Percentiles rank a stretch among this genome's conserved stretches.
Evolutionary conservation across 163 green algal species (phyloP).

Genomic region (Prototheca wickerhamii): DNA sequence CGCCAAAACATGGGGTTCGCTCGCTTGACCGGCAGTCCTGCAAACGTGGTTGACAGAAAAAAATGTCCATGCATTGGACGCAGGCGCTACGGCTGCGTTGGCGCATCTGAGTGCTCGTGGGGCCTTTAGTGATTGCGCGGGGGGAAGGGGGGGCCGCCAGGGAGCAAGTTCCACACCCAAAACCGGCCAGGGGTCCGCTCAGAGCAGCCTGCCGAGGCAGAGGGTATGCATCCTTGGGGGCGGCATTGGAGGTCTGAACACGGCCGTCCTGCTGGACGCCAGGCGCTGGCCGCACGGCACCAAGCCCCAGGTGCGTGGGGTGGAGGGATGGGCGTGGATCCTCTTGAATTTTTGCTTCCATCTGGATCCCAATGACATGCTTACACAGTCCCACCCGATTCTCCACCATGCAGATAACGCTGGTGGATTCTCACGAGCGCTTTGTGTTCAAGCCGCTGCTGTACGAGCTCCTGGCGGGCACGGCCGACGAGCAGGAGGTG

Average conservation of each 20-base stretch:
- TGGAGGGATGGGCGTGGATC: not conserved
- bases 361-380: not conserved
- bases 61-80: no score
- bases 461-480: conserved; percentile 89
- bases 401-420: conserved; percentile 54
- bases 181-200: not conserved
- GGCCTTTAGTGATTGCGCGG: no score
- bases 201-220: not conserved
- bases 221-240: conserved; percentile 84
- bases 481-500: conserved; percentile 68
- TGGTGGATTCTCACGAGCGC: conserved; percentile 85
- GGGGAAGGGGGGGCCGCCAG: no score
- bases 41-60: no score
- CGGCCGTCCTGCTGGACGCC: conserved; percentile 77
- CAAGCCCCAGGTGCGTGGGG: conserved; percentile 54
- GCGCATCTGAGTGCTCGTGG: no score
- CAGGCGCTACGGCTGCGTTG: no score
- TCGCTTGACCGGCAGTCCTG: no score
- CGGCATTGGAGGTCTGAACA: conserved; percentile 95
- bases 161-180: no score
- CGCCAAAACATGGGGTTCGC: no score
- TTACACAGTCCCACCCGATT: not conserved
- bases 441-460: conserved; percentile 99
- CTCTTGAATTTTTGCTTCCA: not conserved
- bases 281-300: conserved; percentile 80